Evolutionary conservation across 108 stramenopile genomes (phyloP).

Genomic region (Nitzschia putrida): DNA sequence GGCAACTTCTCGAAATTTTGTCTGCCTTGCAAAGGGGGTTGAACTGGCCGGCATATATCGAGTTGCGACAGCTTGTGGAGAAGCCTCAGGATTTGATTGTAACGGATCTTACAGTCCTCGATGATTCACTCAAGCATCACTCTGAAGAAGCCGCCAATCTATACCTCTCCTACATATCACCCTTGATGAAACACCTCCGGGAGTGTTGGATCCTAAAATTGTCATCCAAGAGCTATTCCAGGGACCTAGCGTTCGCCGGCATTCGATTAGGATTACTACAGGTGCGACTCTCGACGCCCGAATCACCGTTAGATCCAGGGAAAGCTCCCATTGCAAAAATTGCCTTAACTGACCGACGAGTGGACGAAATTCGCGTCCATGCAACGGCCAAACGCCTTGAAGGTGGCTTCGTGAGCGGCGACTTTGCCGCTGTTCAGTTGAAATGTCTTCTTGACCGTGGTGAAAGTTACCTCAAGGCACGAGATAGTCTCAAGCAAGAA

Average conservation of each 20-base stretch:
- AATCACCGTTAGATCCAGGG: slow-evolving; percentile 93
- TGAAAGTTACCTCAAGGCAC: slow-evolving; percentile 33
- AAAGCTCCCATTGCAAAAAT: slow-evolving; percentile 81
- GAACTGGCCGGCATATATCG: no score
- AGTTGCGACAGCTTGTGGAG: no score
- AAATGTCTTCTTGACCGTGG: slow-evolving; percentile 19
- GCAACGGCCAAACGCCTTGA: slow-evolving; percentile 59
- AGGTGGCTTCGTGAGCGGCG: slow-evolving; percentile 52
- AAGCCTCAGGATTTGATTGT: no score
- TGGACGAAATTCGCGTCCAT: slow-evolving; percentile 48
- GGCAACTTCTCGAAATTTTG: no score
- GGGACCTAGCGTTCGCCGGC: slow-evolving; percentile 51
- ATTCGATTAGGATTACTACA: slow-evolving; percentile 76
- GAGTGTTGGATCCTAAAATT: slow-evolving; percentile 33
- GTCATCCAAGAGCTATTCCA: slow-evolving; percentile 18
- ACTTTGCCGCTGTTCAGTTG: slow-evolving; percentile 41
- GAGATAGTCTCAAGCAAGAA: slow-evolving; percentile 55
- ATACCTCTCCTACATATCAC: slow-evolving; percentile 42
- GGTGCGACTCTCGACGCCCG: slow-evolving; percentile 74
- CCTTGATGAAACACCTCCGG: slow-evolving; percentile 46
- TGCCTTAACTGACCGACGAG: slow-evolving; percentile 47
- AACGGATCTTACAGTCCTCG: no score
- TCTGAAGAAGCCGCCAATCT: no score
- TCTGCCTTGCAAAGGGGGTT: no score
- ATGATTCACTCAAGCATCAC: no score